Evolutionary conservation across 2,329 filamentous ascomycete genomes (phyloP), one percentile per base, ranked within the genome.

Genomic region (Colletotrichum melonis): DNA sequence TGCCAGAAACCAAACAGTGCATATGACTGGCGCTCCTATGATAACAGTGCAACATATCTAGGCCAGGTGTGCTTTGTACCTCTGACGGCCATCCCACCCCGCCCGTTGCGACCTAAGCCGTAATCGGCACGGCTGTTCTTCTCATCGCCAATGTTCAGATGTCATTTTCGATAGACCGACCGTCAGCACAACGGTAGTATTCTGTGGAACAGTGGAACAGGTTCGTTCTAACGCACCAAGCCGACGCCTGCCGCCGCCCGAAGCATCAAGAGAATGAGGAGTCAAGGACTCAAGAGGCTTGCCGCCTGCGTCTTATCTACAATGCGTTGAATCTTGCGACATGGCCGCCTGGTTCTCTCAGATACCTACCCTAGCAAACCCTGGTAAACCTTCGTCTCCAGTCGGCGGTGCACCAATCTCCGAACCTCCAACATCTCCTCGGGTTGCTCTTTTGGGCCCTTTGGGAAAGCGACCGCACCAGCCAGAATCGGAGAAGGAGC

Each of bases 351-450:
- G 42, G 35, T 54, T 28, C 42, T 54, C 58, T 22, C n/a, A 32
- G 35, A 72, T 49, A 49, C 42, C 63, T 49, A 49, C 42, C 63
- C 69, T 22, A 30, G 49, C 56, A 38, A 24, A 57, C 60, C 60
- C 67, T 65, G 46, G 71, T 59, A 73, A 73, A 73, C 67, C 71
- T 73, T 73, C 67, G 67, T 70, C 55, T 30, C 60, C 60, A 62
- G 67, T 60, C 35, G 32, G 55, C 24, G 49, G 59, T 35, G 60
- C 28, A 46, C 71, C 67, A 73, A 70, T 73, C 56, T 71, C 71
- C 71, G 67, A 30, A 71, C 38, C 46, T 57, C 49, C 55, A 65
- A 66, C 52, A 28, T 49, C 22, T 65, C 67, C 59, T 59, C 32
- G 67, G 55, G n/a, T 59, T 67, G 42, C 69, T 62, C 19, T 22